Evolutionary conservation across 2,329 filamentous ascomycete genomes (phyloP), one percentile per base, ranked within the genome.

Genomic region (Trichoderma lentiforme): DNA sequence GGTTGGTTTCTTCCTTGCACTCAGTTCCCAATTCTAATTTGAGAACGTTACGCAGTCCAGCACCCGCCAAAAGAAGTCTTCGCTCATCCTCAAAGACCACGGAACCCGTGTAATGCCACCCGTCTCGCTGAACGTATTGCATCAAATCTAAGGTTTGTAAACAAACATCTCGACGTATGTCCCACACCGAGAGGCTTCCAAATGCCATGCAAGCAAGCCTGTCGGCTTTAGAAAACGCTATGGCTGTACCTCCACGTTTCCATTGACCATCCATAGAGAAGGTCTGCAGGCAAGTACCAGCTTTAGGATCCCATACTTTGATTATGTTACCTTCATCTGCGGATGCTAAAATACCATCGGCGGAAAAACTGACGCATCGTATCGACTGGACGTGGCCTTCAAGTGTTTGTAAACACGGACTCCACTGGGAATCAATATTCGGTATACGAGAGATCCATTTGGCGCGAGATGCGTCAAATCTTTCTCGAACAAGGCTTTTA

Each of bases 401-500:
- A 28, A 63, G 15, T 4, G 34, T 63, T n/a, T 63, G 60, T 18
- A 63, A 12, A 4, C 15, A 28, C 0, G 24, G 3, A n/a, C 60
- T 43, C 60, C 60, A 63, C 6, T 21, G 34, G 1, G 34, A 9
- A 6, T 39, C 34, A 6, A 43, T 2, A 11, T n/a, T 43, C 30
- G 60, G 15, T 1, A 18, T 14, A 7, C 24, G 34, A 11, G 21
- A n/a, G 24, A 43, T 63, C 34, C 60, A 63, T n/a, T 36, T 28
- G 18, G 34, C 14, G 2, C 24, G 60, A 12, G 4, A 43, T 8
- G 7, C 5, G 1, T 30, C 24, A 58, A 77, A 76, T 11, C n/a
- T 62, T 7, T 60, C 47, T 24, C 75, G 70, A 6, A 75, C 34
- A 3, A 75, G n/a, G 34, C 77, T 78, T 1, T 47, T 56, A 26